These are phyloP conservation scores for Podospora anserina DNA, from an alignment of 495 filamentous ascomycete species.

Conservation along the genomic window DNA sequence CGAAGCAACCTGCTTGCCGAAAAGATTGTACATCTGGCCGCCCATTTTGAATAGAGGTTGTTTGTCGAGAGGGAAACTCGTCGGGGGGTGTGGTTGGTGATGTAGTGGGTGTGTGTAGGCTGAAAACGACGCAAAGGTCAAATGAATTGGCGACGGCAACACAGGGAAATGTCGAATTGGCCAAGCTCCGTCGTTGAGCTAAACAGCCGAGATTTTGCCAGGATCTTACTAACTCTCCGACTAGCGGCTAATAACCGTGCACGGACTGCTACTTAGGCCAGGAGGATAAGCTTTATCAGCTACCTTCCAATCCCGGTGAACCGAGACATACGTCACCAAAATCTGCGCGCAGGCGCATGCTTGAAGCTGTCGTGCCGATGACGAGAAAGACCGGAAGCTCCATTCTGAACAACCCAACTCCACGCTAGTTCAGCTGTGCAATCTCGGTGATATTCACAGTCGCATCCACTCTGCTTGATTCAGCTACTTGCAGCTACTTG, in stretches of 20 bases:
- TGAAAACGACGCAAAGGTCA: conserved; percentile 25
- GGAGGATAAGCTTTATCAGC: conserved; percentile 5
- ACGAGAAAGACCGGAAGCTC: background rate
- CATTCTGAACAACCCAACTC: background rate
- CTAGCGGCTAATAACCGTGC: background rate
- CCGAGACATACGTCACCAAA: conserved; percentile 4
- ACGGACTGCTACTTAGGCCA: background rate
- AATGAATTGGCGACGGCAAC: conserved; percentile 16
- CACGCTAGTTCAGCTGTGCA: background rate
- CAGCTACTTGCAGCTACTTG: background rate
- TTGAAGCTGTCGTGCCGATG: background rate
- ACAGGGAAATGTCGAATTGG: background rate
- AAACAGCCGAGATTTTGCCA: conserved; percentile 22
- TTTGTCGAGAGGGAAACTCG: conserved; percentile 29
- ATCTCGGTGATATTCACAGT: background rate
- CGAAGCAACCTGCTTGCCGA: conserved; percentile 88
- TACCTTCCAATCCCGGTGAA: background rate
- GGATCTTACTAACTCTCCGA: background rate
- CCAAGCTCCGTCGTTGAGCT: conserved; percentile 16
- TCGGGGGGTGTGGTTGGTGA: conserved; percentile 25
- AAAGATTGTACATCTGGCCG: conserved; percentile 76
- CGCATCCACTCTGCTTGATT: background rate
- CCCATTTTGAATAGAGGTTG: conserved; percentile 68
- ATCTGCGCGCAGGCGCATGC: background rate
- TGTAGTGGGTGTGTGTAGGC: conserved; percentile 12